phyloP scores from a whole-genome alignment of 2,329 filamentous ascomycete species.

The Salinomyces thailandicus region DNA sequence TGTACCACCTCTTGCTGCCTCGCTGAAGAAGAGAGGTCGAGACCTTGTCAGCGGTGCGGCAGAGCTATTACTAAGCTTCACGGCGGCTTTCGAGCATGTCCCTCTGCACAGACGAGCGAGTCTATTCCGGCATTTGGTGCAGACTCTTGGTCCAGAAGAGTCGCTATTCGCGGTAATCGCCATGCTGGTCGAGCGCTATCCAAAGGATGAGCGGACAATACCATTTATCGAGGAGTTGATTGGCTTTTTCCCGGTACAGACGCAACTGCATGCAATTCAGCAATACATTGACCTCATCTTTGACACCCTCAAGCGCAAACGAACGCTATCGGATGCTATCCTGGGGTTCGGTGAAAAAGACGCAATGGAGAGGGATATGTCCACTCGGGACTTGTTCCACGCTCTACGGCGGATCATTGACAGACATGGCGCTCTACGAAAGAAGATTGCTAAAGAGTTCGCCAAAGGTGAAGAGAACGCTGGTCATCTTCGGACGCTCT shows the following conservation, averaged over 20 bases:
- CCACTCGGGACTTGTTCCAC: conserved; percentile 29
- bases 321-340: conserved; percentile 60
- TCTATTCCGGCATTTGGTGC: conserved; percentile 73
- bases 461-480: conserved; percentile 12
- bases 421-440: conserved; percentile 14
- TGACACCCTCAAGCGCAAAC: conserved; percentile 67
- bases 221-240: conserved; percentile 68
- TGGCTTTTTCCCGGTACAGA: conserved; percentile 58
- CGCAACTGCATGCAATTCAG: conserved; percentile 62
- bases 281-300: conserved; percentile 65
- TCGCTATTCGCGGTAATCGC: conserved; percentile 80
- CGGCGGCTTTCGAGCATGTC: conserved; percentile 91
- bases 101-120: conserved; percentile 73
- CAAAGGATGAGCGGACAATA: conserved; percentile 60
- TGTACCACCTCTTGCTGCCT: conserved; percentile 80
- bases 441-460: conserved; percentile 19
- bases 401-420: conserved; percentile 29
- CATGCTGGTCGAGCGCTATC: conserved; percentile 85
- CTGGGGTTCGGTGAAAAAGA: conserved; percentile 50
- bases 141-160: conserved; percentile 74
- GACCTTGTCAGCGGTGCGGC: conserved; percentile 72
- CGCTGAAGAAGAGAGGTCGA: conserved; percentile 66
- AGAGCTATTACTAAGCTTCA: conserved; percentile 89
- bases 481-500: conserved; percentile 16
- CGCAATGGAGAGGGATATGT: conserved; percentile 23